Evolutionary conservation across 495 filamentous ascomycete species (phyloP).

Genomic region (Annulohypoxylon bovei): DNA sequence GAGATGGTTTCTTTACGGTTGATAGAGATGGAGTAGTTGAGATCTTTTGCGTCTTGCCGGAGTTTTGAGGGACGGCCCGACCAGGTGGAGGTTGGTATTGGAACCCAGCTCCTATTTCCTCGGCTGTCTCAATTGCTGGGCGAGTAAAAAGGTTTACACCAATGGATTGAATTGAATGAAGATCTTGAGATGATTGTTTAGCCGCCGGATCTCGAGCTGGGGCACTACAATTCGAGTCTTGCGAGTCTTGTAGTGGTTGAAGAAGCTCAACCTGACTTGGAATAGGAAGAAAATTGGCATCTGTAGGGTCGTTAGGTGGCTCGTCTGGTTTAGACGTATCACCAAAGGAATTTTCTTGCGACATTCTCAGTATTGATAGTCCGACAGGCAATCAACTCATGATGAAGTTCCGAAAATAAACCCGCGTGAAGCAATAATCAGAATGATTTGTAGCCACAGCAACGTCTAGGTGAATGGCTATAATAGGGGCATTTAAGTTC

Average conservation of each 20-base stretch:
- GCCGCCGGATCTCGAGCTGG: not conserved
- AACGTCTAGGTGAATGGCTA: not conserved
- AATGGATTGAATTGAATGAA: not conserved
- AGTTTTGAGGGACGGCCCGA: not conserved
- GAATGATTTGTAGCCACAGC: not conserved
- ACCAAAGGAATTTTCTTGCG: not conserved
- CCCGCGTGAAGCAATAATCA: not conserved
- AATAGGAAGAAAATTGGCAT: not conserved
- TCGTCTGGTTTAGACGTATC: not conserved
- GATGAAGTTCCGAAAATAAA: not conserved
- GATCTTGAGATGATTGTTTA: not conserved
- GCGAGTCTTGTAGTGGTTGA: slow-evolving; percentile 10
- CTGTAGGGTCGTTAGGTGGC: not conserved
- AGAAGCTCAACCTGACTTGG: slow-evolving; percentile 15
- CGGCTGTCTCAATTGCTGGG: slow-evolving; percentile 29
- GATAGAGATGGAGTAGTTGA: not conserved
- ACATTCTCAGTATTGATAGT: slow-evolving; percentile 4
- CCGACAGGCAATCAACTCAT: not conserved
- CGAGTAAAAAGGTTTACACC: slow-evolving; percentile 14
- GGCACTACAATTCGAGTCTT: slow-evolving; percentile 1
- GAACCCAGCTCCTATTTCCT: slow-evolving; percentile 32
- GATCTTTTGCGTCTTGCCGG: not conserved
- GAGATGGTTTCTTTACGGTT: not conserved
- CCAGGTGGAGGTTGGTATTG: slow-evolving; percentile 25
- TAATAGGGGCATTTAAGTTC: not conserved